phyloP scores from a whole-genome alignment of 2,329 filamentous ascomycete genomes.

The Rutstroemia sp. region DNA sequence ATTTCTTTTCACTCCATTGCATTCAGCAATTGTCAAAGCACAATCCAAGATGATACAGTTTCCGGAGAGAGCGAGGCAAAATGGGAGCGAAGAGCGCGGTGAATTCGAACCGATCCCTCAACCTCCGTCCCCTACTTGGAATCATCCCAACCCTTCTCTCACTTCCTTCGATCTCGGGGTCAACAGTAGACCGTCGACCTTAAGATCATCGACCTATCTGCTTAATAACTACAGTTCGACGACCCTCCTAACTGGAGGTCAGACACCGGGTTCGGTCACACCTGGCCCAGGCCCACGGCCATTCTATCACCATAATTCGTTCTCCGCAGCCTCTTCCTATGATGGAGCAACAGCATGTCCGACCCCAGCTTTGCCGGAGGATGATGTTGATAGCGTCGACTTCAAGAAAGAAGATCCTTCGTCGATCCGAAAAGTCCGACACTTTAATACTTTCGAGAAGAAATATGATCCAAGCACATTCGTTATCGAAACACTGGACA shows the following conservation, averaged over 20 bases:
- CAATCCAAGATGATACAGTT: constrained; percentile 5
- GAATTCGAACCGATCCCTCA: constrained; percentile 3
- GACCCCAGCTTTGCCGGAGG: not conserved
- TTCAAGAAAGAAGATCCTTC: constrained; percentile 1
- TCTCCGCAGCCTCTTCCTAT: constrained; percentile 4
- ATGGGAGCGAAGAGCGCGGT: not conserved
- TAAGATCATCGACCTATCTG: not conserved
- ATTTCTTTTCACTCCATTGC: not conserved
- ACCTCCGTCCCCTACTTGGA: not conserved
- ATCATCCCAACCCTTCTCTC: not conserved
- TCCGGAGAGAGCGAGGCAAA: not conserved
- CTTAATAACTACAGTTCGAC: constrained; percentile 4
- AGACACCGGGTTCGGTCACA: not conserved
- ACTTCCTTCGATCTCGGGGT: not conserved
- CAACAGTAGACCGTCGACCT: not conserved
- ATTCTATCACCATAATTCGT: not conserved
- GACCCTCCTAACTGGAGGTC: not conserved
- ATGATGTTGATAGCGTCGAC: constrained; percentile 1
- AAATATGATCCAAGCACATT: not conserved
- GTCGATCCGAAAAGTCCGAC: not conserved
- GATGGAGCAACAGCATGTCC: constrained; percentile 4
- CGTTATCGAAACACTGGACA: constrained; percentile 16
- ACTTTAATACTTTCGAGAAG: constrained; percentile 4
- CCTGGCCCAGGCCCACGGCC: not conserved
- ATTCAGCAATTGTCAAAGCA: not conserved